A percentile compares a stretch with the other conserved stretches of the same genome.
Conservation (phyloP, 164 flowering plant species). For the Aristolochia californica region DNA sequence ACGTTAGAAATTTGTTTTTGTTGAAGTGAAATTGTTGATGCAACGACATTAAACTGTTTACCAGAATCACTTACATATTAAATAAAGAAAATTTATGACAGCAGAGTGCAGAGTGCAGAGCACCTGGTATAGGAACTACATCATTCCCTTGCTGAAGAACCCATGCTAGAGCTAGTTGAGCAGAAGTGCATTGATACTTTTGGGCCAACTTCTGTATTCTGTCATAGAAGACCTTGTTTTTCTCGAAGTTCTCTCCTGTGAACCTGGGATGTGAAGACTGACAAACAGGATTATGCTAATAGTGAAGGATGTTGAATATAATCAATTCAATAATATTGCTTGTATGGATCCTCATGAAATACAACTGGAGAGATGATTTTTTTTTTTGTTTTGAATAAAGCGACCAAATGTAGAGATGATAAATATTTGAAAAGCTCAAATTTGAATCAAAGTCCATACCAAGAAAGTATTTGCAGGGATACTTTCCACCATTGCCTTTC, state of each 20-base stretch:
- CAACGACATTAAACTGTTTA: too few species aligned
- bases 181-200: slow-evolving; percentile 21
- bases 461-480: slow-evolving; percentile 11
- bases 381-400: neutral
- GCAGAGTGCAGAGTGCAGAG: neutral
- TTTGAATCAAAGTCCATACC: slow-evolving; percentile 7
- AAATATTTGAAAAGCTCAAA: neutral
- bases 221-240: slow-evolving; percentile 17
- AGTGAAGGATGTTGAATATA: too few species aligned
- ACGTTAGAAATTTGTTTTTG: too few species aligned
- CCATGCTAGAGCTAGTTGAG: slow-evolving; percentile 32
- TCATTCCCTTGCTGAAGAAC: slow-evolving; percentile 27
- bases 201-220: slow-evolving; percentile 18
- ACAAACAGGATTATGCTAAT: neutral
- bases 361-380: neutral
- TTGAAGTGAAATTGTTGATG: too few species aligned
- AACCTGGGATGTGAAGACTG: slow-evolving; percentile 24
- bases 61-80: too few species aligned
- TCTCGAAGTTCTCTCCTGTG: slow-evolving; percentile 20
- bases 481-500: slow-evolving; percentile 26
- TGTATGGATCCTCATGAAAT: neutral
- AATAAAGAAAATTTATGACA: neutral
- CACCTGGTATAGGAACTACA: slow-evolving; percentile 32
- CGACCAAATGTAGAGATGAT: too few species aligned
- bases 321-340: neutral